Evolutionary conservation across 2,329 filamentous ascomycete species (phyloP), one percentile per base, ranked within the genome.

Genomic region (Colletotrichum sidae): DNA sequence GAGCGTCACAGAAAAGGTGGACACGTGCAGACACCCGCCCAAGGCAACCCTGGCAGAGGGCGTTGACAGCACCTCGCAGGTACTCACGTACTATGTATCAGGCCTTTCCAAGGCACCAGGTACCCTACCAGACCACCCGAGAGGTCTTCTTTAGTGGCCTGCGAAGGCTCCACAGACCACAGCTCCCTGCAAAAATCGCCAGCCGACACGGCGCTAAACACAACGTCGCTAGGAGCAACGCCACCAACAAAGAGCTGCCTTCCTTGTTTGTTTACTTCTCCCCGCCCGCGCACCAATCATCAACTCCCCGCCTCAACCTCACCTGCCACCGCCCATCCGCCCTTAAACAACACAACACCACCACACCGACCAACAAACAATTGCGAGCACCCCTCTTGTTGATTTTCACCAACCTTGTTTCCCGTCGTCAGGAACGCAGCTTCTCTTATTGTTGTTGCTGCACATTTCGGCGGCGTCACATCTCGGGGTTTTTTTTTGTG

Each of bases 221-320:
- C 38, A 15, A 44, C 49, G 67, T 69, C 66, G 65, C 38, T 49
- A 65, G 56, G 61, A 67, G 65, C 67, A 69, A 69, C 67, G 57
- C 35, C 51, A 33, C 47, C 60, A 54, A 67, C 59, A 68, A 65
- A 57, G 52, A 67, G 65, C 67, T 62, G 56, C 46, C 58, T 67
- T 60, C 56, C 65, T 65, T 69, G 67, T 69, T 69, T 69, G 67
- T 69, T 69, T 69, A 69, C 65, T 58, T 62, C 46, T 52, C 38
- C 37, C 50, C 33, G 13, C 39, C 65, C 47, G 67, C 67, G 65
- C 65, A 68, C 67, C 67, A 69, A 69, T 69, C 67, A 69, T 37
- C 63, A 50, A 41, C 12, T 51, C 60, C 55, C 64, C 64, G 49
- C 60, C 64, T 64, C 64, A 67, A 65, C 64, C 11, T 60, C 64